A percentile compares a stretch with the other conserved stretches of the same genome.
phyloP scores from a whole-genome alignment of 345 rosid species.

The Arabis hirsuta region DNA sequence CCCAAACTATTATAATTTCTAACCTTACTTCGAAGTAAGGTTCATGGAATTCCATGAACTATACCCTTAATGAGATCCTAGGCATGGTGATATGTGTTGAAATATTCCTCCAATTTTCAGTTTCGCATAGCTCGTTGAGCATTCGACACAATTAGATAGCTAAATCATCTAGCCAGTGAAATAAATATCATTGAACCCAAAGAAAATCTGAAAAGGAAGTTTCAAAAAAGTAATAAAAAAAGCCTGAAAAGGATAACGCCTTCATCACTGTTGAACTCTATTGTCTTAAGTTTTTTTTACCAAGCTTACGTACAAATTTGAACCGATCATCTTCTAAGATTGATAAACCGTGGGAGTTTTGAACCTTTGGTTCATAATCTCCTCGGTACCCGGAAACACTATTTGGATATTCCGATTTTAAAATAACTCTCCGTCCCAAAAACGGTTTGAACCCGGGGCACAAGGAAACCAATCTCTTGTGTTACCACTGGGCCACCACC shows the following conservation, averaged over 20 bases:
- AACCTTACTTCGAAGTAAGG: too few relatives aligned
- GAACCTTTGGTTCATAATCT: too few relatives aligned
- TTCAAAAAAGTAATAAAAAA: too few relatives aligned
- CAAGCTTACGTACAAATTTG: conserved; percentile 26
- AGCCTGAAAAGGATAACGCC: conserved; percentile 1
- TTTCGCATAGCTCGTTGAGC: conserved; percentile 9
- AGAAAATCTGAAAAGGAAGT: too few relatives aligned
- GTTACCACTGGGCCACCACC: too few relatives aligned
- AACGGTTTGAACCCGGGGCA: too few relatives aligned
- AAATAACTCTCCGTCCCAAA: too few relatives aligned
- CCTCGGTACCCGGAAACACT: too few relatives aligned
- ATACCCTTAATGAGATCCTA: conserved; percentile 4
- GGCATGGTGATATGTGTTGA: conserved; percentile 4
- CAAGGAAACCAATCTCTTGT: too few relatives aligned
- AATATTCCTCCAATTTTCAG: conserved; percentile 8
- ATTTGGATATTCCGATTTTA: too few relatives aligned
- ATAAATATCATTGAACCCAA: conserved; percentile 14
- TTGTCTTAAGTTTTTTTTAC: background rate
- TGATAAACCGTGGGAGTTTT: too few relatives aligned
- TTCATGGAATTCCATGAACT: conserved; percentile 16
- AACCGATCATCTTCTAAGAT: conserved; percentile 27
- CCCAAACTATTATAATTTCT: conserved; percentile 8
- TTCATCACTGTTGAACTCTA: conserved; percentile 14
- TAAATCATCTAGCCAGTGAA: conserved; percentile 6
- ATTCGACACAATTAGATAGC: conserved; percentile 10